Conservation (phyloP, 2,329 filamentous ascomycete species). For the Malbranchea zuffiana region DNA sequence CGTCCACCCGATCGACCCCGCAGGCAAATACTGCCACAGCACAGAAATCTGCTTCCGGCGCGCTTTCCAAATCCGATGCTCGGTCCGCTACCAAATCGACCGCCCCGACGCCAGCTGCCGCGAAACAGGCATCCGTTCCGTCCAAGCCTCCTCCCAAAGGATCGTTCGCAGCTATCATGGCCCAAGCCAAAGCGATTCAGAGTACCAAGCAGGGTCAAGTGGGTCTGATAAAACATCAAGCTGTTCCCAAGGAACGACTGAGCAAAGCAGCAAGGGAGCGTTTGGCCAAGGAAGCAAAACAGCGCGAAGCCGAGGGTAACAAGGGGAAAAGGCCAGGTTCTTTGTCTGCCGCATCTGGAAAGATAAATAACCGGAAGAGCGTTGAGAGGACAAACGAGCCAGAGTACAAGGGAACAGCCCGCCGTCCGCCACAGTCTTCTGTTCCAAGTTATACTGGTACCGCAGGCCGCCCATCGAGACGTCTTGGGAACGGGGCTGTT, state of each 20-base stretch:
- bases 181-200: constrained; percentile 46
- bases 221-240: constrained; percentile 48
- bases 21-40: constrained; percentile 12
- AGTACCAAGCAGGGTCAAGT: constrained; percentile 36
- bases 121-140: constrained; percentile 17
- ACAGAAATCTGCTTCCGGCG: constrained; percentile 12
- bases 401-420: constrained; percentile 31
- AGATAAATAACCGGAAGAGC: constrained; percentile 10
- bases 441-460: constrained; percentile 33
- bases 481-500: constrained; percentile 20
- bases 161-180: constrained; percentile 50
- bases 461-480: constrained; percentile 26
- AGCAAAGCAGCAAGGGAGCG: constrained; percentile 46
- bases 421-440: constrained; percentile 14
- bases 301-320: constrained; percentile 30
- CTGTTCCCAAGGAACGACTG: constrained; percentile 43
- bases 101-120: constrained; percentile 13
- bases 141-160: constrained; percentile 44
- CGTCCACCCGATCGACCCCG: constrained; percentile 14
- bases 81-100: constrained; percentile 12
- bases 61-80: constrained; percentile 14
- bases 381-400: constrained; percentile 19
- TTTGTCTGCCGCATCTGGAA: constrained; percentile 9
- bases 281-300: constrained; percentile 31
- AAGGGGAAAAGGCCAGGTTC: constrained; percentile 21